Base-by-base conservation (phyloP, 1,139 yeast species). In the Hemisphaericaspora xylanilytica region DNA sequence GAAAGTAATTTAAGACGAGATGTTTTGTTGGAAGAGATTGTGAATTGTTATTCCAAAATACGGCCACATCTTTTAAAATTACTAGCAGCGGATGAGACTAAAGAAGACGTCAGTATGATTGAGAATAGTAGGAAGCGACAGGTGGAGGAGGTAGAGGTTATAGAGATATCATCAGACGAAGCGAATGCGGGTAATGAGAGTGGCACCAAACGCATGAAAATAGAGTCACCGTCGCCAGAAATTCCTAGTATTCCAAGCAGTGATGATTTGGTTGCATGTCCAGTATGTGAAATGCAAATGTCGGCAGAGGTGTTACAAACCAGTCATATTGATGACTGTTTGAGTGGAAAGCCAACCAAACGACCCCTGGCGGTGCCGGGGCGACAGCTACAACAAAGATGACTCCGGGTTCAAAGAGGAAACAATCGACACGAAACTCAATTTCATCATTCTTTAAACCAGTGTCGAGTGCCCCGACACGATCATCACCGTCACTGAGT, bases 1-100 rank as follows among this genome's bases (percentile, higher is more conserved):
- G 94, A 87, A 49, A 80, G 90, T 40, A 78, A 78, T 49, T 61
- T 90, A 38, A 71, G 82, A 46, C 75, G 85, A 49, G 87, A 84
- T 39, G 72, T 78, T 21, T 65, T 84, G n/a, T 61, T 89, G 32
- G 96, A 85, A 52, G 95, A 87, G 50, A 67, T 86, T 1, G 80
- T 80, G 1, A 65, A 70, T 28, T 75, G 84, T 51, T 89, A 73
- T 53, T 58, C 58, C 25, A 57, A 60, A 8, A 50, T 78, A 14
- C 64, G 89, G 46, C 62, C 67, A 2, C 56, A 54, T 16, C 52
- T 76, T 30, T 37, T 69, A 3, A 57, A 57, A 15, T 35, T 53
- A 18, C 46, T 67, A 33, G 41, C 50, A 26, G 29, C 39, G 10
- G 41, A 28, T 13, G 31, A 28, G 37, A 31, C 12, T 20, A 16